These are phyloP conservation scores for Trichosporon ovoides DNA, from an alignment of 1,284 basidiomycete species.

Conservation along the genomic window DNA sequence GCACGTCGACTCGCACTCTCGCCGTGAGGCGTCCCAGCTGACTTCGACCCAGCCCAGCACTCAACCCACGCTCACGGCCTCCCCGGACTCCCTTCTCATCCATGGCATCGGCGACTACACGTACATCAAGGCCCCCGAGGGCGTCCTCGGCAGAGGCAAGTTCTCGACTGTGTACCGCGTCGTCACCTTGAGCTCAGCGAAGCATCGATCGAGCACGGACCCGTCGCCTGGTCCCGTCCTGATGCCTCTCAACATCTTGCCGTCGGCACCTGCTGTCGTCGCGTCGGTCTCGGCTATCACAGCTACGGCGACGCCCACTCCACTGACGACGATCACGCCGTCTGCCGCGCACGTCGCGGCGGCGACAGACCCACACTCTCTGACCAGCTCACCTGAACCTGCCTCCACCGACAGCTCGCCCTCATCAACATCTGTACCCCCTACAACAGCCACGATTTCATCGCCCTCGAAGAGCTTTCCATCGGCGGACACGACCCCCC, in stretches of 20 bases:
- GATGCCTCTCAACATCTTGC: not conserved
- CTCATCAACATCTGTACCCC: not conserved
- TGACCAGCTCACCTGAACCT: not conserved
- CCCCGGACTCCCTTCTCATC: constrained; percentile 44
- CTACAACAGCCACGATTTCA: not conserved
- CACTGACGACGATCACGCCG: not conserved
- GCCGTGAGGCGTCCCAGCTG: not conserved
- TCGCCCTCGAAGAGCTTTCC: constrained; percentile 1
- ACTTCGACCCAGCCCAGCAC: constrained; percentile 18
- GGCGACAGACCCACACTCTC: too few relatives aligned
- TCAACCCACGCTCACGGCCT: constrained; percentile 18
- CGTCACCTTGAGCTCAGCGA: not conserved
- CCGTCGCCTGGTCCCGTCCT: not conserved
- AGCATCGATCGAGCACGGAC: not conserved
- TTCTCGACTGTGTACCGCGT: constrained; percentile 51
- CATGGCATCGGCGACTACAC: constrained; percentile 50
- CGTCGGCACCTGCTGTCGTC: not conserved
- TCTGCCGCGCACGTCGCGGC: not conserved
- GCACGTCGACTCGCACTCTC: not conserved
- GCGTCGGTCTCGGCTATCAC: not conserved
- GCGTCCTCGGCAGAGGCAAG: constrained; percentile 51
- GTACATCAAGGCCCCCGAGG: constrained; percentile 30
- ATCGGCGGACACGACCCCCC: not conserved
- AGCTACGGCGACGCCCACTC: not conserved
- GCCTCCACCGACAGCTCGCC: not conserved